Percentiles rank a stretch among this genome's conserved stretches.
phyloP scores from a whole-genome alignment of 305 asterid species.

The Petunia hybrid region DNA sequence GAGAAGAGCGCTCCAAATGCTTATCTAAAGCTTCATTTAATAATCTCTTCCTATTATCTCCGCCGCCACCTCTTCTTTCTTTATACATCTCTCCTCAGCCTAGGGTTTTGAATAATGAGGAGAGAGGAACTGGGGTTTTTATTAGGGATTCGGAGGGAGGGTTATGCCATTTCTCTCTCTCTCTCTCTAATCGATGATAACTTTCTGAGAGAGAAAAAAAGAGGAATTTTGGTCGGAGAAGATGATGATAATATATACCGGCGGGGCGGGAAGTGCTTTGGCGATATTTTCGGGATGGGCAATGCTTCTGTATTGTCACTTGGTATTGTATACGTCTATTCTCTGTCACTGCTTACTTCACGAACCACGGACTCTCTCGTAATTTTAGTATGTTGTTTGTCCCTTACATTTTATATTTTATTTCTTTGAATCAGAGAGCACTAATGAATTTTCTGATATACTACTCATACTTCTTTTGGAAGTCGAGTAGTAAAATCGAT shows the following conservation, averaged over 20 bases:
- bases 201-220: constrained; percentile 14
- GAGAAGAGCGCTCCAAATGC: constrained; percentile 35
- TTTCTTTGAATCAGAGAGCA: background rate
- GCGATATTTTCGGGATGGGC: constrained; percentile 27
- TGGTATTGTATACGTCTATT: constrained; percentile 19
- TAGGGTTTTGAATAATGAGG: constrained; percentile 26
- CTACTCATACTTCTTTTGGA: too few species aligned
- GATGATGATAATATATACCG: constrained; percentile 31
- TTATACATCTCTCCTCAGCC: constrained; percentile 38
- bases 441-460: too few species aligned
- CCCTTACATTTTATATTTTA: background rate
- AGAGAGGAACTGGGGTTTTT: constrained; percentile 25
- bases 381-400: background rate
- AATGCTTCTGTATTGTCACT: background rate
- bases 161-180: constrained; percentile 46
- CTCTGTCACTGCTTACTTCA: constrained; percentile 27
- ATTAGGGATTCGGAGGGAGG: constrained; percentile 25
- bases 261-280: constrained; percentile 44
- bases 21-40: constrained; percentile 34
- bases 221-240: background rate
- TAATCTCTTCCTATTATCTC: constrained; percentile 37
- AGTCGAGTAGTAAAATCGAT: too few species aligned
- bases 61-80: constrained; percentile 33
- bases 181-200: constrained; percentile 33
- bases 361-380: background rate